Base-by-base conservation (phyloP, 2,329 filamentous ascomycete genomes). In the Cladobotryum mycophilum region DNA sequence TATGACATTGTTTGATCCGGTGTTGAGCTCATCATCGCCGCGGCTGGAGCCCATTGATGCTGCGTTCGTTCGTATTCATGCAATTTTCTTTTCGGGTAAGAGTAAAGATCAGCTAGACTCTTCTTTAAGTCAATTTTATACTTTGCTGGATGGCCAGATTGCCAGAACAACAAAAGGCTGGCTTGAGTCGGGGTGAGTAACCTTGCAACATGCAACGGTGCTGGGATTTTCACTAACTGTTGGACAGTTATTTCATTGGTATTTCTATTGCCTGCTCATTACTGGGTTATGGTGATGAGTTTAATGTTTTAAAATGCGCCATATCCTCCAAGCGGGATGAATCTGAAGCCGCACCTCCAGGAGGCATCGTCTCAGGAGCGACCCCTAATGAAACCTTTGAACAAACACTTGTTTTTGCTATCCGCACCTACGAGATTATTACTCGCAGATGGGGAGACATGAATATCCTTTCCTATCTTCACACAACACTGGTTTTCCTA, bases 1-100 rank as follows among this genome's bases (percentile, higher is more conserved):
- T 36, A 73, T 84, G 63, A 88, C 84, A 0, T 65, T 91, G 0
- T 84, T 91, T 47, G 79, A 84, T 3, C 81, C 81, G 0, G 67
- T 84, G 0, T 57, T 85, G 4, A 70, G 52, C 25, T 64, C 67
- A 4, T 64, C 60, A 1, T 48, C 47, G 52, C 64, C 33, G 61
- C 68, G 67, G 3, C 61, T 70, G 33, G 58, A 64, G 5, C 49
- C 53, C 0, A 58, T 82, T 1, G 85, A 89, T 54, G 70, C 76
- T 0, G 71, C 73, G 0, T 88, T 84, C 51, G 80, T 89, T 13
- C 80, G 77, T 5, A 71, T 78, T 0, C 84, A 89, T 53, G 85
- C 77, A 0, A 74, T 85, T 7, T 66, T 88, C 0, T 88, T 88
- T 45, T 79, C 76, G 0, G 70, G 72, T 1, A 73, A 74, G 20